Evolutionary conservation across 139 green algal species (phyloP).

Genomic region (Auxenochlorella pyrenoidosa): DNA sequence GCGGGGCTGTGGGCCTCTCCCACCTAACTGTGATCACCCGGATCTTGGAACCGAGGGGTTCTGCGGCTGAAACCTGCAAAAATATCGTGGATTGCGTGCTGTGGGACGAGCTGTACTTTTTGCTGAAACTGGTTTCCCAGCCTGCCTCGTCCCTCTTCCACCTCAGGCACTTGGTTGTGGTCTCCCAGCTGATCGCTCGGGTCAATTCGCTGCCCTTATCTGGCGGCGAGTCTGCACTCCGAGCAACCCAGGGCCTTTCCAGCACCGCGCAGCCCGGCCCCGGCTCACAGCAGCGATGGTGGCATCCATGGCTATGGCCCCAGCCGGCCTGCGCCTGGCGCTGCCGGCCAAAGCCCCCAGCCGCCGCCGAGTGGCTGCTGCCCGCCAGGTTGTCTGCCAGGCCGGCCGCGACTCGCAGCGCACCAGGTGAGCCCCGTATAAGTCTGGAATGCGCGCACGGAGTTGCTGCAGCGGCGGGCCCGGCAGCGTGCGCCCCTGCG

Average conservation of each 20-base stretch:
- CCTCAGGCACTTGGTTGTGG: too few species aligned
- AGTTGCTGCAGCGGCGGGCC: background rate
- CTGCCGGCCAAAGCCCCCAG: background rate
- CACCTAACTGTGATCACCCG: too few species aligned
- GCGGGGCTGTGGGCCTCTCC: too few species aligned
- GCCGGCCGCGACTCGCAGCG: background rate
- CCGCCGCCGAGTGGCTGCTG: background rate
- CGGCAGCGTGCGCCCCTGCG: background rate
- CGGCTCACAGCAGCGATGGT: too few species aligned
- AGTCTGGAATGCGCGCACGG: background rate
- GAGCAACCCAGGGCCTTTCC: background rate
- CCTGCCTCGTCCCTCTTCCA: too few species aligned
- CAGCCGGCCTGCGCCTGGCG: background rate
- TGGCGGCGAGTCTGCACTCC: background rate
- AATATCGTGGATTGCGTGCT: too few species aligned
- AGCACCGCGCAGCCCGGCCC: too few species aligned
- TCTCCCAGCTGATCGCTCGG: background rate
- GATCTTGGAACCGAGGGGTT: too few species aligned
- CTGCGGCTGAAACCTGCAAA: too few species aligned
- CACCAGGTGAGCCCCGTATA: background rate
- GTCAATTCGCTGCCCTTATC: background rate
- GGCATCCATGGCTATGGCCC: too few species aligned
- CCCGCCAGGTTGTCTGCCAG: conserved; percentile 9
- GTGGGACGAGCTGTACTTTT: too few species aligned
- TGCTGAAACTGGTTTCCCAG: too few species aligned